Evolutionary conservation across 192 early-diverging fungal species (phyloP), one percentile per base, ranked within the genome.

Genomic region (Entomortierella beljakovae): DNA sequence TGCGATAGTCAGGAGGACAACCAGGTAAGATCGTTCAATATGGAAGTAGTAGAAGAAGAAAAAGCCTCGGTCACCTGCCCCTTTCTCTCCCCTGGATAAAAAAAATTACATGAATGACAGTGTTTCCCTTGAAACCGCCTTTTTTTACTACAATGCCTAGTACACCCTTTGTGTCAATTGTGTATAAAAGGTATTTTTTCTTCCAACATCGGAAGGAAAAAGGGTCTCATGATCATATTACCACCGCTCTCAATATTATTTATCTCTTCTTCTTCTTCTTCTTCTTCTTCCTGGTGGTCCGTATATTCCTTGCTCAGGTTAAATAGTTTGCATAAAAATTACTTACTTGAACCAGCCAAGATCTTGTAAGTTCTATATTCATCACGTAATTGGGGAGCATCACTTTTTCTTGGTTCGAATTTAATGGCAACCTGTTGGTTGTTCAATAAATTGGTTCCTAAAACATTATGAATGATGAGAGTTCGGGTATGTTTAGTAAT

Each of bases 321-420:
- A 43, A 37, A 59, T 50, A 32, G 71, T 8, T 15, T 15, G n/a
- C 7, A 33, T 64, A 25, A 53, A 37, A 56, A 56, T 42, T 65
- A 73, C 77, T 77, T 82, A 87, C 86, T 62, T 61, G 68, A 82
- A n/a, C 92, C 92, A 23, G 90, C 88, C 64, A 99, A 87, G 43
- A 99, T 92, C 81, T 96, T 96, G 87, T 97, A 99, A 46, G 95
- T 96, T 54, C 95, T 80, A 70, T 93, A 97, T 80, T 99, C 97
- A 73, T 99, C 97, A 38, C 94, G 88, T 16, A 99, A 85, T 84
- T 99, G 97, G 23, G 97, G 97, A 22, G 97, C 96, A 68, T 99
- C 97, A 42, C 91, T 92, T 84, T 99, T 99, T 53, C 95, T 86
- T 57, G 94, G 93, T 81, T 99, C 83, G 79, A 99, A 99, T 85